Conservation (phyloP, 495 filamentous ascomycete genomes). For the Halenospora varia region DNA sequence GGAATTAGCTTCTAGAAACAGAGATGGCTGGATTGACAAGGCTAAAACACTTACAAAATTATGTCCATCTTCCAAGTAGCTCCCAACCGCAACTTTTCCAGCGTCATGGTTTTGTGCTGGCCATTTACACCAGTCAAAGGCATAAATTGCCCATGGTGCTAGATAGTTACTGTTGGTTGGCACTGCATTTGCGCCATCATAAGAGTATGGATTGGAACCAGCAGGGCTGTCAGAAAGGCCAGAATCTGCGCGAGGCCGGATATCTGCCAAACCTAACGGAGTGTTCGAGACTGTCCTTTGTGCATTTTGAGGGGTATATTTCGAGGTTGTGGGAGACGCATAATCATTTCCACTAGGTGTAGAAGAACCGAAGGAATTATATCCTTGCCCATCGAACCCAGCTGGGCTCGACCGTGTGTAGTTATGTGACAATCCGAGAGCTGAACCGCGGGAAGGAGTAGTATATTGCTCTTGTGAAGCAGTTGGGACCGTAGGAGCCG, state of each 20-base stretch:
- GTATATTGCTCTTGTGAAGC: conserved; percentile 66
- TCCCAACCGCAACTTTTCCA: conserved; percentile 91
- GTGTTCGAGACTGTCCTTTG: conserved; percentile 76
- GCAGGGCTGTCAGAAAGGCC: conserved; percentile 61
- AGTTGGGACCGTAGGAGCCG: conserved; percentile 67
- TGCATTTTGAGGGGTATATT: conserved; percentile 61
- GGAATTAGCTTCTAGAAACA: not conserved
- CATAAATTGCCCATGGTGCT: conserved; percentile 92
- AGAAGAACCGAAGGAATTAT: conserved; percentile 62
- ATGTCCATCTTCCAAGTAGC: conserved; percentile 95
- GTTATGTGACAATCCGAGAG: conserved; percentile 55
- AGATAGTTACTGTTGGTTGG: conserved; percentile 75
- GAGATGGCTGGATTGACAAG: conserved; percentile 15
- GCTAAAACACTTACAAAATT: conserved; percentile 69
- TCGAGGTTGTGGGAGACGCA: conserved; percentile 60
- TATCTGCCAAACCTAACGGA: conserved; percentile 85
- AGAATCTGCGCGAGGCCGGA: conserved; percentile 74
- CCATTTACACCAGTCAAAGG: conserved; percentile 99
- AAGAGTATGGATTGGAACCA: conserved; percentile 44
- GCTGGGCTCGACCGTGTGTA: conserved; percentile 86
- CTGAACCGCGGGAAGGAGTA: conserved; percentile 61
- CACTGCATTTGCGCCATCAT: conserved; percentile 45
- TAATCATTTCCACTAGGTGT: conserved; percentile 60
- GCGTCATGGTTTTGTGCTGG: conserved; percentile 71
- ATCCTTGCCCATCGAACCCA: conserved; percentile 65